A percentile compares a stretch with the other conserved stretches of the same genome.
phyloP scores from a whole-genome alignment of 129 eudicot genomes.

The Apium graveolens region DNA sequence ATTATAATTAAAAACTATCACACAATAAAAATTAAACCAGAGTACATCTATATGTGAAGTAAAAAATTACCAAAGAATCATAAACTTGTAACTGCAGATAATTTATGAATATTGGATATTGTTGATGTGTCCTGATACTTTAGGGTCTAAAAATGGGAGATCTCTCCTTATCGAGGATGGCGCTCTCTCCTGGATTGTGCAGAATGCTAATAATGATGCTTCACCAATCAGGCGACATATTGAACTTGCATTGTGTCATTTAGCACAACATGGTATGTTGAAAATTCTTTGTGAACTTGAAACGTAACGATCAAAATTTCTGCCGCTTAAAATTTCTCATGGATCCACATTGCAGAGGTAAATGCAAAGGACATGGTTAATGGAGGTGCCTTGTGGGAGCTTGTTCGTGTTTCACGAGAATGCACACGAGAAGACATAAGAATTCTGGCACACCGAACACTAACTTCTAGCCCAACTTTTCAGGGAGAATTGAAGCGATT shows the following conservation, averaged over 20 bases:
- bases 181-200: constrained; percentile 80
- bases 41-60: not conserved
- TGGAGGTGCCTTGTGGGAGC: constrained; percentile 93
- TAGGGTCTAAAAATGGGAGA: constrained; percentile 65
- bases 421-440: constrained; percentile 75
- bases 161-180: constrained; percentile 84
- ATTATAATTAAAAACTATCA: not conserved
- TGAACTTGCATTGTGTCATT: constrained; percentile 91
- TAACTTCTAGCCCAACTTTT: constrained; percentile 55
- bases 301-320: not conserved
- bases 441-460: constrained; percentile 64
- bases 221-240: constrained; percentile 86
- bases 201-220: constrained; percentile 78
- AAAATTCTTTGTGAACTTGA: not conserved
- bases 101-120: not conserved
- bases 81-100: not conserved
- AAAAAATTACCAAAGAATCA: not conserved
- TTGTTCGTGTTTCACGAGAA: constrained; percentile 81
- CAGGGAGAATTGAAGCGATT: constrained; percentile 58
- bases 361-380: constrained; percentile 71
- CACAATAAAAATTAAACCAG: not conserved
- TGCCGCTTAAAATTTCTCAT: not conserved
- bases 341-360: constrained; percentile 36
- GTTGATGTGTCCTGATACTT: not conserved
- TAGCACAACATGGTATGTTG: constrained; percentile 73